These are phyloP conservation scores for Globisporangium polare DNA, from an alignment of 352 stramenopile genomes.

Conservation along the genomic window DNA sequence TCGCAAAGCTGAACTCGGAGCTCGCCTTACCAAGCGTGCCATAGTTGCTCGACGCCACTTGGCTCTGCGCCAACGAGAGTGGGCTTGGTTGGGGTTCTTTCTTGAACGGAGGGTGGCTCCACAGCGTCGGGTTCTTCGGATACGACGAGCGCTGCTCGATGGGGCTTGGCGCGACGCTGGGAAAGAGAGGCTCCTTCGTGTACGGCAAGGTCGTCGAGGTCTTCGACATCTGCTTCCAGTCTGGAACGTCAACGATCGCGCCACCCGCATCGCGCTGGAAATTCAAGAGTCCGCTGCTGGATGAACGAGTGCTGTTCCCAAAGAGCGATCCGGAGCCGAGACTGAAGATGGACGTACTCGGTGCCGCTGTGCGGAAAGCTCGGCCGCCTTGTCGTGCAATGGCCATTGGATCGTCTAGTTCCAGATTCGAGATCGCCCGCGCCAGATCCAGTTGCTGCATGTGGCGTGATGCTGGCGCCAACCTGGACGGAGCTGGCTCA, in stretches of 20 bases:
- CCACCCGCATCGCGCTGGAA: constrained; percentile 47
- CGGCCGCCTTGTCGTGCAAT: constrained; percentile 52
- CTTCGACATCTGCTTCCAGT: constrained; percentile 58
- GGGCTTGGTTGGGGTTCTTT: constrained; percentile 18
- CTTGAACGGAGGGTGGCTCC: constrained; percentile 61
- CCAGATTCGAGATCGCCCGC: constrained; percentile 71
- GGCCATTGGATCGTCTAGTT: constrained; percentile 72
- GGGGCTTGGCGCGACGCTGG: constrained; percentile 1
- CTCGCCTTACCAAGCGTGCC: constrained; percentile 5
- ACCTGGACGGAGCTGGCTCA: constrained; percentile 18
- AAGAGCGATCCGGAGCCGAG: constrained; percentile 48
- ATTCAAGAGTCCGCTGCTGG: constrained; percentile 34
- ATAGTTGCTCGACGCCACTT: constrained; percentile 1
- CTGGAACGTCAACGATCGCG: constrained; percentile 42
- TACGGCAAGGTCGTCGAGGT: constrained; percentile 54
- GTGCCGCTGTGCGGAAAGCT: constrained; percentile 38
- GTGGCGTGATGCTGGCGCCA: constrained; percentile 62
- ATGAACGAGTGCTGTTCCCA: constrained; percentile 38
- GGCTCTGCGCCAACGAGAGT: constrained; percentile 9
- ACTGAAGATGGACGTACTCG: constrained; percentile 72
- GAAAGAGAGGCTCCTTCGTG: constrained; percentile 37
- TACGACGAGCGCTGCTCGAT: constrained; percentile 34
- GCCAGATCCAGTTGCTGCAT: constrained; percentile 79
- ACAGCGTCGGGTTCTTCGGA: constrained; percentile 58
- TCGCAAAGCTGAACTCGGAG: neutral